Base-by-base conservation (phyloP, 345 rosid species). In the Lumnitzera racemosa region DNA sequence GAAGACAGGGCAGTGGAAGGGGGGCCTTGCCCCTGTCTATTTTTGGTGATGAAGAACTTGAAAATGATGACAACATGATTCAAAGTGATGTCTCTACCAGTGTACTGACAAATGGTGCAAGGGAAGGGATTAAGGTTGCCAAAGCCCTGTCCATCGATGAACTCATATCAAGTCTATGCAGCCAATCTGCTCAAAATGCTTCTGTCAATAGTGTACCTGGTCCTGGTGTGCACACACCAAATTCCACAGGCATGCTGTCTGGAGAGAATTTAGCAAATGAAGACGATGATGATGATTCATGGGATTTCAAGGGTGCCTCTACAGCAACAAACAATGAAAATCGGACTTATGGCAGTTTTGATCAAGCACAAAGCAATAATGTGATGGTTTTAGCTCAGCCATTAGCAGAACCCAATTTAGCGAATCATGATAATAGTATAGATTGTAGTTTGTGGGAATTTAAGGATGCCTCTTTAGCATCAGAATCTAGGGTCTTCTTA, bases 111-210 rank as follows among this genome's bases (percentile, higher is more conserved):
- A 52, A 67, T 12, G 58, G 67, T 5, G 16, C 55, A 56, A 75
- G 46, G 51, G 78, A 64, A 49, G 70, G 54, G 51, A 24, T 62
- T 61, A 82, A 75, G 67, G 65, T 68, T 31, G 47, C 27, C 71
- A 58, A 84, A 60, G 65, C 56, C 63, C 54, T 74, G 56, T 74
- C 88, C 36, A 75, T 92, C 59, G 73, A 36, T 55, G 97, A 92
- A 80, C 85, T 92, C 24, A 75, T 92, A 60, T 81, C 98, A 56
- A 89, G 73, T 75, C 77, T 87, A 66, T 92, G 90, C 70, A 66
- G 74, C 79, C 87, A 87, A 78, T 69, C 82, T 61, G 79, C 74
- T 63, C 80, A 66, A 62, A 77, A 57, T 53, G 62, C 55, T 63
- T 61, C 83, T 47, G 59, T 62, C 41, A 69, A 70, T 68, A 63